These are phyloP conservation scores for Dipteronia sinensis DNA, from an alignment of 345 rosid genomes.

Conservation along the genomic window DNA sequence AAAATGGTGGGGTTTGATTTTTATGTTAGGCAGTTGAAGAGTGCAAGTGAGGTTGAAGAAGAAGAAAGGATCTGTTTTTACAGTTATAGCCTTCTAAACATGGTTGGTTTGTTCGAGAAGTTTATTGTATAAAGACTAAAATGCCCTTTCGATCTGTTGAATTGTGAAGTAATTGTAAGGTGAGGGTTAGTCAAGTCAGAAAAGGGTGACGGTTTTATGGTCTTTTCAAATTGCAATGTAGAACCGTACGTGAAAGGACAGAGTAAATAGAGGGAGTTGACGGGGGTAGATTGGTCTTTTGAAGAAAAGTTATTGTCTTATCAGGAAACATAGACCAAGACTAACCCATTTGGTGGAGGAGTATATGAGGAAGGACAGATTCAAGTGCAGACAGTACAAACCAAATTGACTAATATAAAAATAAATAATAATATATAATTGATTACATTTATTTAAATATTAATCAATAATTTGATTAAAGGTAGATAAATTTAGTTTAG, in stretches of 20 bases:
- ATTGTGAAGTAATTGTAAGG: neutral
- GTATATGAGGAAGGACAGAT: slow-evolving; percentile 54
- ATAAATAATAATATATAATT: neutral
- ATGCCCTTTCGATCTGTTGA: neutral
- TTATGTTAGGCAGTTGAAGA: neutral
- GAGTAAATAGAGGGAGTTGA: slow-evolving; percentile 15
- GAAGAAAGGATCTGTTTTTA: slow-evolving; percentile 8
- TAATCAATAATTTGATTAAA: too few species aligned
- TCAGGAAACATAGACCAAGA: neutral
- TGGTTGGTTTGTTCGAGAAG: neutral
- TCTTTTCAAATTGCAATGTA: slow-evolving; percentile 14
- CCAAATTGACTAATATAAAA: slow-evolving; percentile 7
- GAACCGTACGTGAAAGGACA: slow-evolving; percentile 42
- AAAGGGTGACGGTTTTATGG: neutral
- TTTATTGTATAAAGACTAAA: neutral
- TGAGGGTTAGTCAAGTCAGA: neutral
- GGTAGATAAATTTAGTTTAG: too few species aligned
- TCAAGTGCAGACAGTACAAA: slow-evolving; percentile 44
- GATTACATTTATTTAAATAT: too few species aligned
- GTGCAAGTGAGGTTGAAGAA: slow-evolving; percentile 13
- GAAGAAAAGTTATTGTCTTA: slow-evolving; percentile 3
- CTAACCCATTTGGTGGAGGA: slow-evolving; percentile 36
- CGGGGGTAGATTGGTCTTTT: slow-evolving; percentile 27
- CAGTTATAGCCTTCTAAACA: slow-evolving; percentile 1
- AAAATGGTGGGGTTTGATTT: neutral